Base-by-base conservation (phyloP, 108 stramenopile genomes). In the Conticribra weissflogii region DNA sequence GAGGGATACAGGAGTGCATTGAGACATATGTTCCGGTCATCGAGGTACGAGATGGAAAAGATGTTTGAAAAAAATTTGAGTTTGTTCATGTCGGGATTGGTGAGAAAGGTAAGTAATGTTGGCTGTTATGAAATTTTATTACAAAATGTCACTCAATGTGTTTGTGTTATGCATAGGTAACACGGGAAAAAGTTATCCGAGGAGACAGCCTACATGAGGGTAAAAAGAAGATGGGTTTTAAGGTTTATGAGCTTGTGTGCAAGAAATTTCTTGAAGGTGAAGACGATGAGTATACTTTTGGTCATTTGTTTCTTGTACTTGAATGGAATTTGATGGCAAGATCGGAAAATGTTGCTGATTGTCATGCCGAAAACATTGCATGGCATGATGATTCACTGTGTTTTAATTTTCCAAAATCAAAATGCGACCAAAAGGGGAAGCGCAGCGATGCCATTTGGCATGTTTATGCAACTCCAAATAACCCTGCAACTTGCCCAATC, bases 311-410 rank as follows among this genome's bases (percentile, higher is more conserved):
- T 49, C 30, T 70, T n/a, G 29, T 30, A 22, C 48, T 70, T 25
- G 68, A 70, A 14, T 70, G 68, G 68, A 59, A 59, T 19, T 41
- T 70, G 30, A 70, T 70, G 68, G n/a, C 41, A 30, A 45, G 68
- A 12, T 31, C 60, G 14, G 61, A 72, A 21, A 72, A 44, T 27
- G 18, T 50, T 63, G 71, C 63, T 14, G 25, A 53, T 63, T 60
- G 61, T 24, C 27, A 72, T 31, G 22, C 63, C 2, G 8, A 30
- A 1, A 60, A 72, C n/a, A 63, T 72, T 30, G 16, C 19, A 12
- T 61, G 49, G 51, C n/a, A 36, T 23, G 30, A 72, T 36, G 71
- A 72, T 53, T 60, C 19, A 2, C 33, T 72, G 14, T 52, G 41
- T 8, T 72, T 63, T 62, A 12, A 53, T 16, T 72, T 72, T 63